Base-by-base conservation (phyloP, 192 early-diverging fungal species). In the Jimgerdemannia flammicorona region DNA sequence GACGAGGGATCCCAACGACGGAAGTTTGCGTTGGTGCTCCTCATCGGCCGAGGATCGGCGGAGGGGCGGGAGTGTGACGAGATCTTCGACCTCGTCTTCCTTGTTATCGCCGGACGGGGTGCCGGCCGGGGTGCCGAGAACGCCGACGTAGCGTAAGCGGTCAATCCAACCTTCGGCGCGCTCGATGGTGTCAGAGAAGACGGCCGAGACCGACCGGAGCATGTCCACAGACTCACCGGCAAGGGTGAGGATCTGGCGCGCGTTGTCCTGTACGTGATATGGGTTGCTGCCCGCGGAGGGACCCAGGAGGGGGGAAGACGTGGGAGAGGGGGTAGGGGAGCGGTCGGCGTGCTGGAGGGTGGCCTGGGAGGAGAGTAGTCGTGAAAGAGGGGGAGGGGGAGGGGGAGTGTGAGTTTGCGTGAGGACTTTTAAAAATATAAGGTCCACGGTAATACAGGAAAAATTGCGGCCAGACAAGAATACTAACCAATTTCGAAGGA, bases 221-320 rank as follows among this genome's bases (percentile, higher is more conserved):
- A 93, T 93, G 20, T 84, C 90, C 9, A 84, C 76, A 17, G 89
- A 89, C 75, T 95, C 94, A 20, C 87, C 80, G 7, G 91, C 94
- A 44, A 95, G 85, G 8, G 88, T 86, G 9, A 93, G 77, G 3
- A 95, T 20, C 17, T 82, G 76, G 14, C 71, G 74, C 20, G 72
- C 43, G 41, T 84, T 77, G 10, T 79, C 79, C 43, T 74, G 43
- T n/a, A 64, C 69, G 40, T 78, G 72, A 20, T 81, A 59, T 78
- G 14, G 73, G 64, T 11, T 79, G 80, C 14, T 74, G 49, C 8
- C 6, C 8, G 49, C 49, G 49, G 49, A 59, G 49, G 14, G 49
- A 59, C 29, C 29, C 29, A 29, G 29, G 29, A 29, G 29, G 29
- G 29, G 29, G 29, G 29, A 29, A 1, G 29, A 29, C 29, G 1